Percentiles rank a stretch among this genome's conserved stretches.
Conservation (phyloP, 148 eudicot species). For the Rhododendron kiyosumense region DNA sequence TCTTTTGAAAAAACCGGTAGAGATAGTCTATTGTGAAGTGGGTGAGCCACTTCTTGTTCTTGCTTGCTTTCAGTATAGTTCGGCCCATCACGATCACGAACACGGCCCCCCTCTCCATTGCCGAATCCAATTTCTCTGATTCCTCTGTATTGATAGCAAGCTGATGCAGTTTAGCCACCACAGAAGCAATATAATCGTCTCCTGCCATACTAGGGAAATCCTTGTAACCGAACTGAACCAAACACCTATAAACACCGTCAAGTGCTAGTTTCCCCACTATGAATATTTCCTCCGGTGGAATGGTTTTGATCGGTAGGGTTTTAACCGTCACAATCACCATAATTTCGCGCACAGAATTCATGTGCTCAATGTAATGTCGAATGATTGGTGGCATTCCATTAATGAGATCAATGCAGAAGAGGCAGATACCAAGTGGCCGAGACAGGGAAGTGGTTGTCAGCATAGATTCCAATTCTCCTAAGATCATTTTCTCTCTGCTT, state of each 20-base stretch:
- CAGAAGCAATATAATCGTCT: not conserved
- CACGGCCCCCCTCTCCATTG: conserved; percentile 4
- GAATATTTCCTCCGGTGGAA: conserved; percentile 20
- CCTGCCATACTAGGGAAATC: not conserved
- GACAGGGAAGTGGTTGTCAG: not conserved
- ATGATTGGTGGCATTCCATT: conserved; percentile 35
- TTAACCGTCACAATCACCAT: conserved; percentile 25
- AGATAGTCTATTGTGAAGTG: conserved; percentile 19
- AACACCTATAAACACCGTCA: conserved; percentile 12
- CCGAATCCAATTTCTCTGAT: conserved; percentile 9
- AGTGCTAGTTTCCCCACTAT: conserved; percentile 4
- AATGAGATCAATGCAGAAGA: conserved; percentile 31
- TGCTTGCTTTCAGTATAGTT: conserved; percentile 19
- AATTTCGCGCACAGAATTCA: conserved; percentile 22
- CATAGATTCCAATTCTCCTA: not conserved
- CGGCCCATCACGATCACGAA: conserved; percentile 23
- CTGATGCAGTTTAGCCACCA: conserved; percentile 11
- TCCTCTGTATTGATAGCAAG: not conserved
- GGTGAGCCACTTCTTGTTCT: conserved; percentile 3
- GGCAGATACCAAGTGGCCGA: conserved; percentile 25
- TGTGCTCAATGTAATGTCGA: conserved; percentile 25
- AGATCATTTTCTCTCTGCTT: conserved; percentile 11
- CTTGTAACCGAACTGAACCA: conserved; percentile 16
- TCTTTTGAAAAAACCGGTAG: conserved; percentile 31
- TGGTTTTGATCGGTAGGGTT: conserved; percentile 25